Conservation (phyloP, 495 filamentous ascomycete genomes). For the Hyaloscypha variabilis region DNA sequence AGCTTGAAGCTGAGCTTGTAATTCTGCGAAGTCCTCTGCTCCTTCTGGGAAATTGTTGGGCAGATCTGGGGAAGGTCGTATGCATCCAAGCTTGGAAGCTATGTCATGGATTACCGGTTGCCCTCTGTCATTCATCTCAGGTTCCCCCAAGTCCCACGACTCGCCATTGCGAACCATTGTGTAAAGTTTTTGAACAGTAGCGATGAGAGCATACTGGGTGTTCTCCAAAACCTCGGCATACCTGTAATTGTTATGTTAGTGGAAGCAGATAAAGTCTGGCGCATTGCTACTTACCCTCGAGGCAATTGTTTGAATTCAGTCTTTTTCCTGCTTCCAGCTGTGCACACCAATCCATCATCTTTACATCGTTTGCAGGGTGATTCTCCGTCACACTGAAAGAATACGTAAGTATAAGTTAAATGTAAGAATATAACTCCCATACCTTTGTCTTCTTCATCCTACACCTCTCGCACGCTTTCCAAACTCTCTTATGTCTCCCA, state of each 20-base stretch:
- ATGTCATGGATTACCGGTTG: slow-evolving; percentile 60
- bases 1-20: slow-evolving; percentile 38
- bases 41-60: slow-evolving; percentile 57
- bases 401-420: slow-evolving; percentile 45
- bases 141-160: slow-evolving; percentile 56
- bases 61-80: slow-evolving; percentile 58
- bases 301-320: slow-evolving; percentile 61
- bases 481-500: slow-evolving; percentile 63
- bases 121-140: slow-evolving; percentile 57
- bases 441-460: slow-evolving; percentile 75
- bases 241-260: slow-evolving; percentile 29
- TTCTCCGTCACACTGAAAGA: slow-evolving; percentile 66
- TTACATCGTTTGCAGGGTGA: slow-evolving; percentile 70
- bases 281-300: slow-evolving; percentile 42
- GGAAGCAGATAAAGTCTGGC: not conserved
- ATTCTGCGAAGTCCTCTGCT: slow-evolving; percentile 50
- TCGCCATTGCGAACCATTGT: slow-evolving; percentile 57
- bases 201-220: slow-evolving; percentile 57
- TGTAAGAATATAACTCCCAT: slow-evolving; percentile 15
- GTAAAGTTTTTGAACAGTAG: slow-evolving; percentile 61
- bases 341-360: slow-evolving; percentile 60
- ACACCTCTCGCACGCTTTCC: slow-evolving; percentile 73
- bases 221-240: slow-evolving; percentile 62
- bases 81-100: slow-evolving; percentile 57
- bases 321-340: slow-evolving; percentile 59